Percentiles rank a stretch among this genome's conserved stretches.
Conservation (phyloP, 768 basidiomycete genomes). For the Lyophyllum decastes region DNA sequence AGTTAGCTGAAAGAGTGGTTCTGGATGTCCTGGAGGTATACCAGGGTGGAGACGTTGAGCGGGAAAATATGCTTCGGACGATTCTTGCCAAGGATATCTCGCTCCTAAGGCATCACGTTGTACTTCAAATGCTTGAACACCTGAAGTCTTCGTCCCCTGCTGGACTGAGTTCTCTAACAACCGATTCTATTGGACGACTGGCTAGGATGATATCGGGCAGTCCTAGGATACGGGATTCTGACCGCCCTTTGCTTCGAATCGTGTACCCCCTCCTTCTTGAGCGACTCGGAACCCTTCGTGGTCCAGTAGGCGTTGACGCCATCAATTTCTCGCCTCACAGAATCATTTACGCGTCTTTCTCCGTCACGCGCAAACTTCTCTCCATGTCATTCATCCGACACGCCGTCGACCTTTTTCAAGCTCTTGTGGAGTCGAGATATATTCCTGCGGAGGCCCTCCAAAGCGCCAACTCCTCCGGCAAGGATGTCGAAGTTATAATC, state of each 20-base stretch:
- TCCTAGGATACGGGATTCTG: constrained; percentile 11
- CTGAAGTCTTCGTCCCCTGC: constrained; percentile 11
- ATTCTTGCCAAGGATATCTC: constrained; percentile 14
- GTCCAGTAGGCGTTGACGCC: constrained; percentile 27
- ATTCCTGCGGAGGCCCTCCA: constrained; percentile 51
- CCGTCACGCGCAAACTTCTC: constrained; percentile 43
- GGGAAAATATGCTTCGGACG: constrained; percentile 8
- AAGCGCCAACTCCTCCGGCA: constrained; percentile 32
- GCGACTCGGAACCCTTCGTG: constrained; percentile 16
- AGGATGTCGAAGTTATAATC: constrained; percentile 49
- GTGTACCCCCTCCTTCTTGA: constrained; percentile 32
- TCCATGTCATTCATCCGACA: constrained; percentile 28
- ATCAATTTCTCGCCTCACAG: constrained; percentile 39
- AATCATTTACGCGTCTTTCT: constrained; percentile 41
- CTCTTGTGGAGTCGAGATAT: constrained; percentile 42
- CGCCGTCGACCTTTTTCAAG: constrained; percentile 50
- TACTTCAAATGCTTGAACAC: constrained; percentile 19
- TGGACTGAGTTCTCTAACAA: constrained; percentile 7
- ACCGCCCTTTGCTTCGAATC: constrained; percentile 24
- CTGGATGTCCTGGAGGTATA: constrained; percentile 23
- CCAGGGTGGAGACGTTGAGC: constrained; percentile 3
- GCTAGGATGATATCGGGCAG: constrained; percentile 20
- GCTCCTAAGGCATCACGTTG: constrained; percentile 6
- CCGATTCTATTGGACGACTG: constrained; percentile 6
- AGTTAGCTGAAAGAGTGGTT: constrained; percentile 21